Percentiles rank a stretch among this genome's conserved stretches.
Evolutionary conservation across 768 basidiomycete genomes (phyloP).

Genomic region (Collybia sp.): DNA sequence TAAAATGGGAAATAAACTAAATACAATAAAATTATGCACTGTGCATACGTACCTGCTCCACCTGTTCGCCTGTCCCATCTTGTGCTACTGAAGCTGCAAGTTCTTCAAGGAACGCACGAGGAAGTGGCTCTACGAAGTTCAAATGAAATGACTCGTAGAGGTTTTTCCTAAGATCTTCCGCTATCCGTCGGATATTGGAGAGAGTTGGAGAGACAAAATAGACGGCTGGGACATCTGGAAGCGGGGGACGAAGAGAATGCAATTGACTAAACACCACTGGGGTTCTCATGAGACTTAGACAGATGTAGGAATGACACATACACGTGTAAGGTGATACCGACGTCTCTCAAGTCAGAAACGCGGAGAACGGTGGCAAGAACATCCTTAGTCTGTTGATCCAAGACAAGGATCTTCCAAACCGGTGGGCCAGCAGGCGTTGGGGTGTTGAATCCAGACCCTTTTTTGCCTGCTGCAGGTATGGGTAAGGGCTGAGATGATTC

Average conservation of each 20-base stretch:
- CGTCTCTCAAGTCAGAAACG: constrained; percentile 94
- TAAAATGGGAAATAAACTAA: too few species aligned
- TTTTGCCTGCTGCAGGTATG: constrained; percentile 30
- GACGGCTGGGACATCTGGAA: constrained; percentile 94
- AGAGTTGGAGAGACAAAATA: constrained; percentile 95
- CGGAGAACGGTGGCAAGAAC: constrained; percentile 92
- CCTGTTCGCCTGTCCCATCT: constrained; percentile 76
- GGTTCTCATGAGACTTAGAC: not conserved
- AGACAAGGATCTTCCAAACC: constrained; percentile 93
- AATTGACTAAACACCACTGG: constrained; percentile 62
- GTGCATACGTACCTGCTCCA: constrained; percentile 59
- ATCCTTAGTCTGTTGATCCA: constrained; percentile 96
- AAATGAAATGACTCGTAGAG: constrained; percentile 93
- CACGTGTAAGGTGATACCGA: constrained; percentile 98
- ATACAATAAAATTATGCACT: too few species aligned
- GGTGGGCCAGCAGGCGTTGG: constrained; percentile 61
- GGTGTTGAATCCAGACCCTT: constrained; percentile 40
- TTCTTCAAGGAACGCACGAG: constrained; percentile 88
- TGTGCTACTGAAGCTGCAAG: constrained; percentile 84
- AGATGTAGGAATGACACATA: constrained; percentile 36
- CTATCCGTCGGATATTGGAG: constrained; percentile 83
- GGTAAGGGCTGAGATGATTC: constrained; percentile 26
- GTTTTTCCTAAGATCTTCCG: constrained; percentile 84
- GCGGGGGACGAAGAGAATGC: constrained; percentile 80
- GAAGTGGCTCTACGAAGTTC: constrained; percentile 91